Evolutionary conservation across 2,329 filamentous ascomycete species (phyloP), one percentile per base, ranked within the genome.

Genomic region (Ambrosiella xylebori): DNA sequence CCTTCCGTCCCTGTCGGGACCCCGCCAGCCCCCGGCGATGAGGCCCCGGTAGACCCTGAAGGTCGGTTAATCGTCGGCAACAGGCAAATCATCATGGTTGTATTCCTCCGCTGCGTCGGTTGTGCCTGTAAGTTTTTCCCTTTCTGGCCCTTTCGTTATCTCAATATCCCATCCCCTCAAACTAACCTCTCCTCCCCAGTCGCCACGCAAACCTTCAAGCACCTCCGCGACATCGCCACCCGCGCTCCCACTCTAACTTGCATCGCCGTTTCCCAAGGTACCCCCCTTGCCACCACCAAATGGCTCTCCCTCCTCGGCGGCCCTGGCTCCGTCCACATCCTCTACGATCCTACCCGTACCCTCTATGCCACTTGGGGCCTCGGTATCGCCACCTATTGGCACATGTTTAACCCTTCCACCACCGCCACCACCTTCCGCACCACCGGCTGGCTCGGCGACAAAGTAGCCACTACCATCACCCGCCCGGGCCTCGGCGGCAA

Each of bases 331-430:
- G 71, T 81, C 37, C 71, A 76, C 61, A 66, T 82, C 2, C 66
- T 82, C 58, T 67, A 80, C 58, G 79, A 82, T 67, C 73, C 79
- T 63, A 73, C 76, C 60, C 74, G 78, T 60, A 71, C 75, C 61
- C 64, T 80, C 40, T 82, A 82, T 63, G 77, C 79, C 1, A 72
- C 76, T 9, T 82, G 78, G 78, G 79, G 79, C 1, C 70, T 82
- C 3, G 78, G 79, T 0, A 65, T 76, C 5, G 73, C 72, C 27
- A 70, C 65, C 53, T 66, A 74, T 54, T 78, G 75, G 75, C 74
- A 73, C 65, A 71, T 78, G 58, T 72, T 79, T 63, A 76, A 78
- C 68, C 76, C 76, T 54, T 69, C 71, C 51, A 76, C 75, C 9
- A 47, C 44, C 9, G 44, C 44, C 8, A 51, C 76, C 78, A 66